Base-by-base conservation (phyloP, 805 yeast species). In the Tetrapisispora taiwanensis region DNA sequence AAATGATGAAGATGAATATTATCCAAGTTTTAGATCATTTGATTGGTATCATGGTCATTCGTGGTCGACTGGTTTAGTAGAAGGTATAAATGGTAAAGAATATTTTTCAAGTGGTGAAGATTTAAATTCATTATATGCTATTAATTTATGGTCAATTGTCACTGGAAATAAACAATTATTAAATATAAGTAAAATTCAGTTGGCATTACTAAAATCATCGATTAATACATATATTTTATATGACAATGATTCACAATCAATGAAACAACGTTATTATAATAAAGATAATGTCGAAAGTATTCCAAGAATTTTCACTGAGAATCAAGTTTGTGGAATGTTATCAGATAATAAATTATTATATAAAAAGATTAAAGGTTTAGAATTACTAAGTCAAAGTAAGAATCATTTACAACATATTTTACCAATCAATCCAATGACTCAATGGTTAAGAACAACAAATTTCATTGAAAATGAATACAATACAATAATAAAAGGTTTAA, bases 21-120 rank as follows among this genome's bases (percentile, higher is more conserved):
- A 80, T 69, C 89, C 90, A 3, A 75, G 72, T 10, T 76, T 71
- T 36, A 70, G 89, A 47, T 67, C 70, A 44, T 83, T 82, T 62
- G 88, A 82, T 59, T 83, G 84, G 77, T 83, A 62, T 62, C 65
- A 69, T 49, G 89, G 90, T 7, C 90, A 83, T 56, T 75, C 84
- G 26, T 80, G 84, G 79, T 88, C 89, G 8, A 73, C 75, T 49
- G 90, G 90, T 3, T 56, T 83, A 19, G 75, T 72, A 53, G 74
- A 70, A 12, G 69, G 76, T 36, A 77, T 74, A 2, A 48, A 66
- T 43, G 60, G 76, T 4, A 48, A 51, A 18, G 69, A 75, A 19
- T 78, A 79, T 39, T 88, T 81, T 56, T 75, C 83, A 10, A 64
- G 81, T 15, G 75, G 84, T 35, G 90, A 84, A 56, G 90, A 83